Conservation (phyloP, 192 early-diverging fungal genomes). For the Kappamyces sp. region DNA sequence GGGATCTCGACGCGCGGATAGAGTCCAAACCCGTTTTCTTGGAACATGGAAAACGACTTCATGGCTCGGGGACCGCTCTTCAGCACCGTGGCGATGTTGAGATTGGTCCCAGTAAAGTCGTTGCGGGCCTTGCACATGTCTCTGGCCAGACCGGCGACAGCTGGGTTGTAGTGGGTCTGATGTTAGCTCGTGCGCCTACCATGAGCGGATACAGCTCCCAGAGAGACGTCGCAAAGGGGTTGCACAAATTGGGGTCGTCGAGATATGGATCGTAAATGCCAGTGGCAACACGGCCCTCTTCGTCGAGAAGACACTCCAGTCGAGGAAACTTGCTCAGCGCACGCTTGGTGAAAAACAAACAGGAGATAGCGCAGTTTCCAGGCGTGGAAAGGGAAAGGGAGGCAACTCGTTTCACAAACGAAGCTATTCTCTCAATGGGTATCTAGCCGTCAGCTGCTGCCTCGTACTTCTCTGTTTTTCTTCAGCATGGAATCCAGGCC, state of each 20-base stretch:
- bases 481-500: conserved; percentile 86
- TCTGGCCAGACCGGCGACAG: conserved; percentile 34
- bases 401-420: conserved; percentile 82
- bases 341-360: conserved; percentile 58
- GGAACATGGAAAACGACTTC: conserved; percentile 1
- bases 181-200: conserved; percentile 35
- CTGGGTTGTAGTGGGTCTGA: conserved; percentile 43
- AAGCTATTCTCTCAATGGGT: conserved; percentile 73
- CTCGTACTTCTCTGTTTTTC: conserved; percentile 47
- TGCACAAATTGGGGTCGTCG: conserved; percentile 91
- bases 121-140: conserved; percentile 21
- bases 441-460: conserved; percentile 41
- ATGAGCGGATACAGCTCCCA: conserved; percentile 80
- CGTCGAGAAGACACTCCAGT: conserved; percentile 56
- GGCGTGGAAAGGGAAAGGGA: conserved; percentile 70
- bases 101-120: conserved; percentile 10
- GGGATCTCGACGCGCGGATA: background rate
- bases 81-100: conserved; percentile 18
- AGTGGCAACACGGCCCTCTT: conserved; percentile 64
- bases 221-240: conserved; percentile 86
- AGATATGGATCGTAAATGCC: conserved; percentile 75
- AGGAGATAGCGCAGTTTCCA: conserved; percentile 62
- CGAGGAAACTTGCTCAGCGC: conserved; percentile 60
- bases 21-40: background rate
- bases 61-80: conserved; percentile 8